A percentile compares a stretch with the other conserved stretches of the same genome.
Conservation (phyloP, 495 filamentous ascomycete genomes). For the Neurospora sp. region DNA sequence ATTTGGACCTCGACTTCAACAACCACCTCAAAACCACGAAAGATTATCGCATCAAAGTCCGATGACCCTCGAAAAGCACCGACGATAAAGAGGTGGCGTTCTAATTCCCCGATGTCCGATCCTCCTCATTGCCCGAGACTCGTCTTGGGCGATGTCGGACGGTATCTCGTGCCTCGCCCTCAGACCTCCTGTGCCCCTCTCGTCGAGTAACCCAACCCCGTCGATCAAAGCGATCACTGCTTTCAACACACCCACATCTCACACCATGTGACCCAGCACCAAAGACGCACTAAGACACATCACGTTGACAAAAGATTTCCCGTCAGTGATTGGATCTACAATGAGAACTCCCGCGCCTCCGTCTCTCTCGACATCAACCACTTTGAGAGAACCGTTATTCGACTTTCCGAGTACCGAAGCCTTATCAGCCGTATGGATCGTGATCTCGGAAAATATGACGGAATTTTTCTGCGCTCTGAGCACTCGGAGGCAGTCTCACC, state of each 20-base stretch:
- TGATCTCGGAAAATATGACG: not conserved
- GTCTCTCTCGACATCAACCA: not conserved
- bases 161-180: not conserved
- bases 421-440: not conserved
- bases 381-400: not conserved
- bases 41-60: not conserved
- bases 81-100: not conserved
- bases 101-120: not conserved
- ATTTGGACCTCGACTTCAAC: not conserved
- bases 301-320: not conserved
- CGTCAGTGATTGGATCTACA: not conserved
- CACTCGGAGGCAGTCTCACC: not conserved
- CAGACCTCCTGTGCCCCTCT: not conserved
- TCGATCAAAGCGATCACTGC: not conserved
- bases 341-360: not conserved
- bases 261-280: not conserved
- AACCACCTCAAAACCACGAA: not conserved
- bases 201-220: not conserved
- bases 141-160: not conserved
- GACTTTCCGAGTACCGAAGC: not conserved
- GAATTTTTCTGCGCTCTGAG: not conserved
- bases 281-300: not conserved
- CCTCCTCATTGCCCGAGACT: not conserved
- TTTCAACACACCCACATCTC: not conserved
- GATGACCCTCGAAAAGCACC: not conserved